Base-by-base conservation (phyloP, 495 filamentous ascomycete genomes). In the Haplographium delicatum region DNA sequence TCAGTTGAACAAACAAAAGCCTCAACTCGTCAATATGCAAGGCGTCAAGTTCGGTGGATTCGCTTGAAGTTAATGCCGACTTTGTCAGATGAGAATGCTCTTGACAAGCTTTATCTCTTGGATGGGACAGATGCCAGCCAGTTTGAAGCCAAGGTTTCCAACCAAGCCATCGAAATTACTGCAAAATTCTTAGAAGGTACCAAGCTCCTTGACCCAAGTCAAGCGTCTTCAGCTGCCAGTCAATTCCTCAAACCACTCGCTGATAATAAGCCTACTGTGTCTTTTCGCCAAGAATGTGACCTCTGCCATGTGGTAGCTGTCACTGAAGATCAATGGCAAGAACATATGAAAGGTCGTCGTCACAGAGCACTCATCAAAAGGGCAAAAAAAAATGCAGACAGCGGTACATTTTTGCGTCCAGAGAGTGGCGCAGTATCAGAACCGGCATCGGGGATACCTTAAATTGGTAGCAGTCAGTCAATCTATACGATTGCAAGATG, bases 21-120 rank as follows among this genome's bases (percentile, higher is more conserved):
- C 20, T 87, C 87, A 4, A 97, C 88, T 2, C 77, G 87, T 7
- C 91, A 89, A 54, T 99, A 97, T 60, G 87, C 91, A 10, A 84
- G 79, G 46, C 78, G 81, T 0, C 94, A 99, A 65, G 62, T 86
- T 13, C 73, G 82, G 51, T 99, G 90, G 89, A 89, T 97, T 41
- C 80, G 86, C 25, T 83, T 83, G 51, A 93, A 93, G 54, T 72
- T 94, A 18, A 71, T 91, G 33, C 72, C 73, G 27, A 78, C 83
- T 1, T 71, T 96, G 10, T 67, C 67, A 34, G 72, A 76, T 11
- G 68, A 72, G 13, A 65, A 68, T 7, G 68, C 72, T 25, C 72
- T 72, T 16, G 58, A 77, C 25, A 72, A 69, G 38, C 64, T 95
- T 0, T 95, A 84, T 61, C 63, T 95, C 6, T 67, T 96, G 0